A percentile compares a stretch with the other conserved stretches of the same genome.
These are phyloP conservation scores for Boletus edulis DNA, from an alignment of 768 basidiomycete species.

Conservation along the genomic window DNA sequence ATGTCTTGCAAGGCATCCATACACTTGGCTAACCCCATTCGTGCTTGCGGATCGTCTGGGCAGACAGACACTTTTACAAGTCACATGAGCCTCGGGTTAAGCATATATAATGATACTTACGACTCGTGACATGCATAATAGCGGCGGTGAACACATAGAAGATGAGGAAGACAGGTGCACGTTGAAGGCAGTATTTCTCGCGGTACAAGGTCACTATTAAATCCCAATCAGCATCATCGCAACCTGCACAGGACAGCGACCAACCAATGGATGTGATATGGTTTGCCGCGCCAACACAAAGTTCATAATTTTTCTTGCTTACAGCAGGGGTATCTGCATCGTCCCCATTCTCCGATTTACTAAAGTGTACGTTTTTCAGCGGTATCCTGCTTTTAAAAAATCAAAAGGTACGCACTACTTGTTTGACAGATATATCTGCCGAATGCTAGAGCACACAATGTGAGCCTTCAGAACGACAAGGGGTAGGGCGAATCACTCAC, in stretches of 20 bases:
- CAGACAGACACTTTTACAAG: constrained; percentile 52
- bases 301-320: constrained; percentile 65
- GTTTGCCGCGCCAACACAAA: constrained; percentile 76
- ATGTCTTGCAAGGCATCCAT: constrained; percentile 65
- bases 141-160: constrained; percentile 81
- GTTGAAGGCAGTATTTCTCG: constrained; percentile 59
- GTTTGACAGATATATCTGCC: constrained; percentile 26
- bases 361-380: constrained; percentile 3
- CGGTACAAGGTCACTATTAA: constrained; percentile 53
- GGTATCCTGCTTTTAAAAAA: not conserved
- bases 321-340: constrained; percentile 53
- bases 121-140: constrained; percentile 72
- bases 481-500: constrained; percentile 40
- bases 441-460: constrained; percentile 19
- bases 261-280: constrained; percentile 70
- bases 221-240: not conserved
- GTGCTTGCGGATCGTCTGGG: constrained; percentile 68
- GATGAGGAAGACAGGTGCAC: constrained; percentile 66
- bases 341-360: constrained; percentile 40
- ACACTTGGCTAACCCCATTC: constrained; percentile 59
- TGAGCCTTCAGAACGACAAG: constrained; percentile 1
- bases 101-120: constrained; percentile 39
- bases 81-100: not conserved
- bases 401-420: constrained; percentile 36
- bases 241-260: constrained; percentile 7